Base-by-base conservation (phyloP, 768 basidiomycete genomes). In the Lentinus brumalis region DNA sequence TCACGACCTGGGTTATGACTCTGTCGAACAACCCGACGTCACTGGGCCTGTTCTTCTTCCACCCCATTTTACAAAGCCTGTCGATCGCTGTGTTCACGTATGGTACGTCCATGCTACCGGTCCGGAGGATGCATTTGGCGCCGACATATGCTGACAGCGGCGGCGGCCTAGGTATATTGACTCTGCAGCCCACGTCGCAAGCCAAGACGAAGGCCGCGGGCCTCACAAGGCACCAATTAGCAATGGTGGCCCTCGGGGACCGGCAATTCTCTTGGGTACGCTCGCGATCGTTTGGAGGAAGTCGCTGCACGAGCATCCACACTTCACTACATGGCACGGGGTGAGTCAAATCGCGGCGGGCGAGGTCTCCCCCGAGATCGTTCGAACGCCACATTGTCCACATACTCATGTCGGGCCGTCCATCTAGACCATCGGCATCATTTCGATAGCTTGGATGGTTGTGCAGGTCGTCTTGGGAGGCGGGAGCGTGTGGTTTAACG, bases 311-410 rank as follows among this genome's bases (percentile, higher is more conserved):
- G 73, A 66, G 5, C 78, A 78, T 1, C 60, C 76, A 4, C 92
- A 94, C 68, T 88, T 91, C 61, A 81, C 79, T 4, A 82, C 85
- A 9, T 91, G 88, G 90, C 93, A 94, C 74, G 86, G 83, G 4
- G 89, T 91, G 70, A 66, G 85, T 68, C 51, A 53, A 26, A 26
- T 26, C 21, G 21, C 21, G 21, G 21, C 21, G 21, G 21, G 21
- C 21, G 21, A 26, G 21, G 21, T 26, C 21, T 26, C 21, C 21
- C 21, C 21, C 21, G 21, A 26, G 21, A 26, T 26, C 21, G 21
- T 26, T 26, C 21, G 5, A 31, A 52, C 53, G 18, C 60, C 56
- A 42, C 59, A 50, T 53, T 57, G 47, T 15, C 31, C 35, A 26
- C 38, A 18, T 54, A 15, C 29, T 60, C 44, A 47, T 44, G 2